Percentiles rank a stretch among this genome's conserved stretches.
These are phyloP conservation scores for Quercus gilva DNA, from an alignment of 306 rosid species.

Conservation along the genomic window DNA sequence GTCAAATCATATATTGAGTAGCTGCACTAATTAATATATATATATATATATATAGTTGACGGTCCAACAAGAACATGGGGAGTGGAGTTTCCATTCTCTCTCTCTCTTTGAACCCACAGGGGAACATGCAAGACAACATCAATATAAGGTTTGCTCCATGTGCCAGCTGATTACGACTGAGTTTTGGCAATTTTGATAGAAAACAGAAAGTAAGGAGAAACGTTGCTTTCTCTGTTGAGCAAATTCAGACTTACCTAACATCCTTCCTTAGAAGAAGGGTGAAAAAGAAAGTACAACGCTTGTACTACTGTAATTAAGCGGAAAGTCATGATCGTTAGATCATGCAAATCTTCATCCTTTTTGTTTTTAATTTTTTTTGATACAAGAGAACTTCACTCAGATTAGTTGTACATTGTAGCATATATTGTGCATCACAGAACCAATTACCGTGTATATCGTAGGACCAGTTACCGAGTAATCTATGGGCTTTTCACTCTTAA, in stretches of 20 bases:
- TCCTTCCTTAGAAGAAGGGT: not conserved
- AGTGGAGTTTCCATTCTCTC: not conserved
- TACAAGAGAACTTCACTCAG: too few species aligned
- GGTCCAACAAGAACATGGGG: not conserved
- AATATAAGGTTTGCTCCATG: not conserved
- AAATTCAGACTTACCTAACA: not conserved
- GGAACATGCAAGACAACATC: not conserved
- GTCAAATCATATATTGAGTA: not conserved
- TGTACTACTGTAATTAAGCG: not conserved
- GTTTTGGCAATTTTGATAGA: not conserved
- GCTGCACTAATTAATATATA: not conserved
- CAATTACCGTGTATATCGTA: too few species aligned
- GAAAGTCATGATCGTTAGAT: not conserved
- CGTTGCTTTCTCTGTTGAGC: not conserved
- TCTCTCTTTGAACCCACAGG: not conserved
- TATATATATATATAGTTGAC: not conserved
- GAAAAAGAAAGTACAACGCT: too few species aligned
- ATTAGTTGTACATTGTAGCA: accelerated
- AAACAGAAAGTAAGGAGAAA: not conserved
- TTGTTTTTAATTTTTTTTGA: too few species aligned
- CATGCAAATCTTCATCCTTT: too few species aligned
- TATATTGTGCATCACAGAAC: too few species aligned
- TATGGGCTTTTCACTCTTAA: accelerated
- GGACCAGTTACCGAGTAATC: too few species aligned
- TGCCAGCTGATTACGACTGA: not conserved